Base-by-base conservation (phyloP, 1,139 yeast species). In the Lodderomyces margitis region DNA sequence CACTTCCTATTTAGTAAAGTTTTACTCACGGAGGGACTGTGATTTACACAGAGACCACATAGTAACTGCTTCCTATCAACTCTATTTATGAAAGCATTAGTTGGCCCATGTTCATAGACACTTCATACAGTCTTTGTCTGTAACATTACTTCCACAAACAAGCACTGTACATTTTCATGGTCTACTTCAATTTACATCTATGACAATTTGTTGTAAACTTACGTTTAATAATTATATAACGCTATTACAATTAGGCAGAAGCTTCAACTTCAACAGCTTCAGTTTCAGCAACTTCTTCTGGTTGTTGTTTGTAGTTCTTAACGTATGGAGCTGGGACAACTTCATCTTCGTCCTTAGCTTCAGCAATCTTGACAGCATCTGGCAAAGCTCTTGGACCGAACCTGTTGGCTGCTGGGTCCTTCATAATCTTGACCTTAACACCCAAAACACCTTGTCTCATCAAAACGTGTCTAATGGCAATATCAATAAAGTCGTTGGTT, bases 391-490 rank as follows among this genome's bases (percentile, higher is more conserved):
- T 91, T 76, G 96, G 94, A 75, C 98, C 98, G 58, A 70, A 65
- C 75, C 78, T 86, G 82, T 83, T 83, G 67, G 83, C 71, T 66
- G 96, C 91, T 74, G 98, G 97, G 81, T 92, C 98, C 74, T 87
- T 88, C 99, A 92, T 92, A 70, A 92, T 92, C 85, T 92, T 92
- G 67, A 92, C 98, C 83, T 87, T 92, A 73, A 92, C 86, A 84
- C 99, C 99, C 70, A 92, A 85, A 58, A 92, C 98, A 88, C 99
- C 99, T 81, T 92, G 98, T 85, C 98, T 91, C 82, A 92, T 87
- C 74, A 92, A 82, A 65, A 92, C 98, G 92, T 94, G 98, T 81
- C 99, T 91, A 72, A 96, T 89, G 63, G 98, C 98, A 71, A 84
- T 79, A 78, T 92, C 98, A 72, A 92, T 92, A 83, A 92, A 92